Conservation (phyloP, 371 early-diverging fungal species). For the Batkoa obscura region DNA sequence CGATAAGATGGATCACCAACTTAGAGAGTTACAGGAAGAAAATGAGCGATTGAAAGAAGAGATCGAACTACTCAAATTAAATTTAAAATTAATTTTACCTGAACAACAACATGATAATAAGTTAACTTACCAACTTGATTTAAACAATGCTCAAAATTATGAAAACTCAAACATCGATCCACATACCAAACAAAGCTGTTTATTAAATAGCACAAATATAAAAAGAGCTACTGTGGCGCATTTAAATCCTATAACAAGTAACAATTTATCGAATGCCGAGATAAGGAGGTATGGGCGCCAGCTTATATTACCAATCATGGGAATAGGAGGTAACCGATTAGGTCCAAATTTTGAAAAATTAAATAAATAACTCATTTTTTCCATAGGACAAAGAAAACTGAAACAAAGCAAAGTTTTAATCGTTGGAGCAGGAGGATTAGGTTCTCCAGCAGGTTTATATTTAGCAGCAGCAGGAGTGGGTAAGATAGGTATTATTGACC, state of each 20-base stretch:
- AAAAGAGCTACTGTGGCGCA: too few relatives aligned
- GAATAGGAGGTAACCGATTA: conserved; percentile 35
- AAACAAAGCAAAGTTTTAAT: conserved; percentile 60
- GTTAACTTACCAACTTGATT: background rate
- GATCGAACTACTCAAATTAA: background rate
- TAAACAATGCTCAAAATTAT: too few relatives aligned
- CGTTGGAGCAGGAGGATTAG: conserved; percentile 96
- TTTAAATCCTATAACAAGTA: too few relatives aligned
- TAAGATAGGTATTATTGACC: conserved; percentile 85
- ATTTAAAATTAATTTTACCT: background rate
- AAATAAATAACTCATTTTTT: background rate
- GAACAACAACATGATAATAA: background rate
- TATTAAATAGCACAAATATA: too few relatives aligned
- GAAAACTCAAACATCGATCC: too few relatives aligned
- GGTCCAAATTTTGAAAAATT: background rate
- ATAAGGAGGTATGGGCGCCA: conserved; percentile 86
- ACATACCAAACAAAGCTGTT: too few relatives aligned
- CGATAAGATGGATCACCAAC: too few relatives aligned
- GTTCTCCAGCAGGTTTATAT: conserved; percentile 80
- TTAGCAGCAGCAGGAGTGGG: conserved; percentile 86
- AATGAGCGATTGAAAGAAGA: background rate
- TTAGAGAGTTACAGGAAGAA: background rate
- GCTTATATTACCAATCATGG: conserved; percentile 72
- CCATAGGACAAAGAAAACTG: conserved; percentile 58
- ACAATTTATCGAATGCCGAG: conserved; percentile 38